Conservation (phyloP, 1,284 basidiomycete genomes). For the Ceratobasidium sp. region DNA sequence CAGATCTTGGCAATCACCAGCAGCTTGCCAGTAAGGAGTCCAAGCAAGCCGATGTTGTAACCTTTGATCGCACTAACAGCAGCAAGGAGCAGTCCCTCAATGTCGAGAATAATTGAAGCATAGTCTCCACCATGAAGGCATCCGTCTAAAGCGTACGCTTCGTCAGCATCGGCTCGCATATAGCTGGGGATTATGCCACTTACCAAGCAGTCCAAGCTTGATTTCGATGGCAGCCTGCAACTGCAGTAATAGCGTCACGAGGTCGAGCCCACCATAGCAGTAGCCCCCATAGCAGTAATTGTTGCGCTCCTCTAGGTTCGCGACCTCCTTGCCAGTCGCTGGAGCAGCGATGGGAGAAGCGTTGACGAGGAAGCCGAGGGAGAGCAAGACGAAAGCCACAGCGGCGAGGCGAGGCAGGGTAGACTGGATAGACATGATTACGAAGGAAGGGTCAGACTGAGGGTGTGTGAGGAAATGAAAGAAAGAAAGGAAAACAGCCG, state of each 20-base stretch:
- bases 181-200: not conserved
- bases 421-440: conserved; percentile 27
- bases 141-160: not conserved
- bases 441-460: not conserved
- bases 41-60: conserved; percentile 40
- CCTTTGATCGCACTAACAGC: conserved; percentile 34
- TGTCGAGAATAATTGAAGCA: conserved; percentile 31
- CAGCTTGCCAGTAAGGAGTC: conserved; percentile 32
- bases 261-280: conserved; percentile 35
- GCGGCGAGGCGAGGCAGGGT: conserved; percentile 33
- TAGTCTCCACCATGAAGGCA: conserved; percentile 37
- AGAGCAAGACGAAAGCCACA: conserved; percentile 27
- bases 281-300: conserved; percentile 3
- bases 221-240: conserved; percentile 32
- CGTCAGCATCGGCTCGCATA: not conserved
- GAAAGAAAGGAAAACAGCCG: conserved; percentile 15
- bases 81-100: conserved; percentile 33
- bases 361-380: conserved; percentile 28
- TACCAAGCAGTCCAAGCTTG: conserved; percentile 36
- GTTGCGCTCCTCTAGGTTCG: conserved; percentile 28
- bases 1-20: conserved; percentile 37
- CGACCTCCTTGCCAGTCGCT: conserved; percentile 9
- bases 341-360: conserved; percentile 38
- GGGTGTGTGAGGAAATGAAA: not conserved
- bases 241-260: conserved; percentile 31